Evolutionary conservation across 2,329 filamentous ascomycete species (phyloP).

Genomic region (Cadophora malorum): DNA sequence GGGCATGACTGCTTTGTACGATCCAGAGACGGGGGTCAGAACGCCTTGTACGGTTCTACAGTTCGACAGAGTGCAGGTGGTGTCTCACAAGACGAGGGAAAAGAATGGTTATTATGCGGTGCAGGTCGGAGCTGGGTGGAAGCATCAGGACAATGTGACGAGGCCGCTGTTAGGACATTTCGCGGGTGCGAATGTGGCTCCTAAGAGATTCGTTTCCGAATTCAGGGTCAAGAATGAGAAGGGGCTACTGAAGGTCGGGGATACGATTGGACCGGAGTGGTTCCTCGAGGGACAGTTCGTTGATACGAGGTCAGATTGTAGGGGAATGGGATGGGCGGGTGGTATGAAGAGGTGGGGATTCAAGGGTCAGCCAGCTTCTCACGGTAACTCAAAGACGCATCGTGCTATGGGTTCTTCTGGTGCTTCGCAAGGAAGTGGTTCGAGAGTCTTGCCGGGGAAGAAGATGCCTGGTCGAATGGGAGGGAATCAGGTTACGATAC

Average conservation of each 20-base stretch:
- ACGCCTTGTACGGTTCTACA: conserved; percentile 91
- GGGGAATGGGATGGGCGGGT: conserved; percentile 93
- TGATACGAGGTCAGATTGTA: conserved; percentile 78
- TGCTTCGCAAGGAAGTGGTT: conserved; percentile 89
- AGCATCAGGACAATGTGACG: conserved; percentile 77
- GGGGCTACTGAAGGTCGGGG: conserved; percentile 79
- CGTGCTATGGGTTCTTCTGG: conserved; percentile 89
- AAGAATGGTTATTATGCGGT: conserved; percentile 93
- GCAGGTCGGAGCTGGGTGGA: conserved; percentile 81
- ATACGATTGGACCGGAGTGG: conserved; percentile 83
- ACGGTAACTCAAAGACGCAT: conserved; percentile 96
- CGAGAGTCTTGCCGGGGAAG: conserved; percentile 92
- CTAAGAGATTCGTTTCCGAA: conserved; percentile 84
- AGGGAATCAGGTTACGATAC: conserved; percentile 83
- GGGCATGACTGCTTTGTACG: conserved; percentile 93
- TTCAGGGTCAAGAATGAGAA: conserved; percentile 80
- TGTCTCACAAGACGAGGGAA: conserved; percentile 82
- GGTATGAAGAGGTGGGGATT: conserved; percentile 98
- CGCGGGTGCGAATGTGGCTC: conserved; percentile 78
- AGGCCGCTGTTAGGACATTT: conserved; percentile 88
- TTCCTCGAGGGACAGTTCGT: conserved; percentile 91
- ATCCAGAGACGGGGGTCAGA: conserved; percentile 74
- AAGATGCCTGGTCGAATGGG: conserved; percentile 99
- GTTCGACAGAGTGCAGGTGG: conserved; percentile 88
- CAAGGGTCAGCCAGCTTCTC: conserved; percentile 84